phyloP scores from a whole-genome alignment of 31 red algal species.

The Pterothamnion heteromorphum region DNA sequence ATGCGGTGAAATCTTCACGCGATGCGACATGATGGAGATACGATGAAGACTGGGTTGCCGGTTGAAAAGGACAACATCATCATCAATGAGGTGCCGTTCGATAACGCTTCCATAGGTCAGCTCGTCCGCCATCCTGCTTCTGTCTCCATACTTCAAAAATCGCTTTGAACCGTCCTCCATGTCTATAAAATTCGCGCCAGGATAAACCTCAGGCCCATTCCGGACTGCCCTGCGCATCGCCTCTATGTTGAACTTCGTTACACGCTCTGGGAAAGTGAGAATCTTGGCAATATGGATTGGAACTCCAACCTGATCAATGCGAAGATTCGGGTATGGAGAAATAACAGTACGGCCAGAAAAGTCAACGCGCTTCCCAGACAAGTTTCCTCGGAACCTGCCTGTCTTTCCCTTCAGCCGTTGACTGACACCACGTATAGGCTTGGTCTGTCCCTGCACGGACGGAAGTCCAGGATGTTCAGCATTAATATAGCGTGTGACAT shows the following conservation, averaged over 20 bases:
- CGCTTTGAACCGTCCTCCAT: conserved; percentile 72
- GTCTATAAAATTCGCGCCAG: conserved; percentile 89
- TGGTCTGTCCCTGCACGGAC: conserved; percentile 53
- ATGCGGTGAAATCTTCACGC: conserved; percentile 82
- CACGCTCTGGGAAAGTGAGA: conserved; percentile 84
- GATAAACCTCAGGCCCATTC: conserved; percentile 88
- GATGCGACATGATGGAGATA: conserved; percentile 95
- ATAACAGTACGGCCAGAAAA: conserved; percentile 97
- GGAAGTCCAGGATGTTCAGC: conserved; percentile 83
- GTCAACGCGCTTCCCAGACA: conserved; percentile 96
- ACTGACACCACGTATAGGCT: conserved; percentile 74
- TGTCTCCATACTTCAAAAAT: conserved; percentile 83
- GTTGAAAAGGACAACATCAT: conserved; percentile 97
- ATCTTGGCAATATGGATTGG: conserved; percentile 78
- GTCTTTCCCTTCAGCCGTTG: conserved; percentile 94
- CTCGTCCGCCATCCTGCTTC: conserved; percentile 63
- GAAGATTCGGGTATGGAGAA: conserved; percentile 96
- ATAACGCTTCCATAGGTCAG: conserved; percentile 65
- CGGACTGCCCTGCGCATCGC: conserved; percentile 61
- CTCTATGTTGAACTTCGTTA: conserved; percentile 78
- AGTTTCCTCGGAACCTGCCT: conserved; percentile 88
- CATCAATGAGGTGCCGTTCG: conserved; percentile 87
- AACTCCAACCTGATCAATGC: conserved; percentile 90
- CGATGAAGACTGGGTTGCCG: conserved; percentile 98
- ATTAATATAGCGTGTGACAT: conserved; percentile 81